These are phyloP conservation scores for Botrytis cinerea DNA, from an alignment of 2,329 filamentous ascomycete species.

Conservation along the genomic window DNA sequence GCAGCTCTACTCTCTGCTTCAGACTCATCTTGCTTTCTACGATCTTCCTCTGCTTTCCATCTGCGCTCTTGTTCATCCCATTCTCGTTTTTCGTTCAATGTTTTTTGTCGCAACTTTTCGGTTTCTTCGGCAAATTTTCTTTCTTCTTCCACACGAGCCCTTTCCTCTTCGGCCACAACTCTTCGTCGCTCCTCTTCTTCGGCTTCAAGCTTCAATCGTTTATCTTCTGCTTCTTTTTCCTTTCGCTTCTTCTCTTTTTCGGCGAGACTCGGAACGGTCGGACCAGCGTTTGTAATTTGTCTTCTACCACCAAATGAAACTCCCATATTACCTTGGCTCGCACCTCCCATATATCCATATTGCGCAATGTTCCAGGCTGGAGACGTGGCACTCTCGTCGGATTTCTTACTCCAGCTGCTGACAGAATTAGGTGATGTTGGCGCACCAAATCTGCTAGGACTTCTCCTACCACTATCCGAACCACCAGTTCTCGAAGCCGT, in stretches of 20 bases:
- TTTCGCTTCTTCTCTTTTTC: conserved; percentile 76
- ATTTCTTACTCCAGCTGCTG: conserved; percentile 88
- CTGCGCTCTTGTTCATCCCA: conserved; percentile 77
- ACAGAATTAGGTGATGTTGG: conserved; percentile 57
- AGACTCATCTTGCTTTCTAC: conserved; percentile 69
- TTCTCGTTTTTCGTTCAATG: conserved; percentile 67
- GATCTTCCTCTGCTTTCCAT: conserved; percentile 77
- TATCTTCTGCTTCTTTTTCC: conserved; percentile 59
- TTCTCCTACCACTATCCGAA: conserved; percentile 57
- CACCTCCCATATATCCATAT: conserved; percentile 97
- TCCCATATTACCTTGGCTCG: conserved; percentile 92
- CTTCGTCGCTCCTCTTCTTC: conserved; percentile 55
- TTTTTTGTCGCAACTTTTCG: conserved; percentile 55
- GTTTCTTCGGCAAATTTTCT: conserved; percentile 67
- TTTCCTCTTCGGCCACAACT: conserved; percentile 59
- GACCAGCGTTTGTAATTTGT: conserved; percentile 85
- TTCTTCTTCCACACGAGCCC: conserved; percentile 63
- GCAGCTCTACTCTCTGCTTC: conserved; percentile 68
- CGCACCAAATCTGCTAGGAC: conserved; percentile 60
- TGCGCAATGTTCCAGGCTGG: conserved; percentile 99
- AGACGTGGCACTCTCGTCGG: conserved; percentile 75
- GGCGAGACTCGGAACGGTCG: conserved; percentile 75
- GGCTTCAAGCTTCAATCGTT: conserved; percentile 56
- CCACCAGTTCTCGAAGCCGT: conserved; percentile 41
- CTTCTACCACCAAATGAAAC: conserved; percentile 88